These are phyloP conservation scores for Hanseniaspora valbyensis DNA, from an alignment of 805 yeast genomes.

Conservation along the genomic window DNA sequence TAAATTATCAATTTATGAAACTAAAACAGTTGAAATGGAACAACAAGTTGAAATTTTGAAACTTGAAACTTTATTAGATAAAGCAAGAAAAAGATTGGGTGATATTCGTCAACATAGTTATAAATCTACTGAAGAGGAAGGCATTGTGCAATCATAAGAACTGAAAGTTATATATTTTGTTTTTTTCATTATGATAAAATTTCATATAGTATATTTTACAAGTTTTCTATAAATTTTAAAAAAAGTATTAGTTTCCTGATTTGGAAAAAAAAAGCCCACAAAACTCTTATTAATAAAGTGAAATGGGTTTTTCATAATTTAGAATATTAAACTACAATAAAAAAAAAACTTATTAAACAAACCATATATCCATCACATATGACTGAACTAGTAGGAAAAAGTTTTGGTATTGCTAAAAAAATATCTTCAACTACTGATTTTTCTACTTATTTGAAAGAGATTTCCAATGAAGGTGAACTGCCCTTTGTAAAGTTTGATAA, in stretches of 20 bases:
- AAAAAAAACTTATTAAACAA: too few relatives aligned
- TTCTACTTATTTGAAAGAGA: not conserved
- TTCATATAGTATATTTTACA: too few relatives aligned
- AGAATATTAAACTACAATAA: not conserved
- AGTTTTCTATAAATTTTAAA: too few relatives aligned
- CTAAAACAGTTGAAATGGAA: constrained; percentile 79
- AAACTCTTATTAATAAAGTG: not conserved
- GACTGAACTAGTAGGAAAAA: not conserved
- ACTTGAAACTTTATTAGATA: constrained; percentile 57
- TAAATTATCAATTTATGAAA: constrained; percentile 61
- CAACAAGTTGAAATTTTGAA: constrained; percentile 84
- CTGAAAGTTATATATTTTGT: too few relatives aligned
- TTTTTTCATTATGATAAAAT: too few relatives aligned
- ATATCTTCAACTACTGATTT: not conserved
- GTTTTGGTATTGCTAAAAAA: not conserved
- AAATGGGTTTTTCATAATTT: too few relatives aligned
- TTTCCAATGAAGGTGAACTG: not conserved
- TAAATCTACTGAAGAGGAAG: constrained; percentile 22
- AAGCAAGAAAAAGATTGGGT: constrained; percentile 71
- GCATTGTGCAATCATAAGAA: constrained; percentile 9
- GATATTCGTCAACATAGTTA: constrained; percentile 75
- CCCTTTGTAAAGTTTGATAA: not conserved
- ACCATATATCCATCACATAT: too few relatives aligned
- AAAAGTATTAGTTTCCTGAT: too few relatives aligned
- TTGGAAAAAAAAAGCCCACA: too few relatives aligned